These are phyloP conservation scores for Aspergillus flavus DNA, from an alignment of 2,329 filamentous ascomycete genomes.

Conservation along the genomic window DNA sequence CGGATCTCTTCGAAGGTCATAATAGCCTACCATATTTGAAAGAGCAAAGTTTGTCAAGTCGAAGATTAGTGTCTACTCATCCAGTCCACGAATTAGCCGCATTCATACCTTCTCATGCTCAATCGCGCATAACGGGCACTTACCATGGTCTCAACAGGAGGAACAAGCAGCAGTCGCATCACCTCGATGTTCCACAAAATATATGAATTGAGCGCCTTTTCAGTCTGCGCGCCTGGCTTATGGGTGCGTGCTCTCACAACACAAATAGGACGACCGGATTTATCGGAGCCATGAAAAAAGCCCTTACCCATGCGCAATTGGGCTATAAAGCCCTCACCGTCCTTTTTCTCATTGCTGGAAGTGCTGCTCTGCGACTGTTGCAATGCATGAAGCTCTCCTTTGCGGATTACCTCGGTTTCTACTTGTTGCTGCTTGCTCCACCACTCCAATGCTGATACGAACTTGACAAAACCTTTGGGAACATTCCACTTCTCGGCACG, in stretches of 20 bases:
- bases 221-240: conserved; percentile 79
- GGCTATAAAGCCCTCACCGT: conserved; percentile 72
- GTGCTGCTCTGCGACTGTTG: conserved; percentile 56
- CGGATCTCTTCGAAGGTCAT: not conserved
- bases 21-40: conserved; percentile 77
- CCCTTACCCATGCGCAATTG: conserved; percentile 89
- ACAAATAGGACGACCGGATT: conserved; percentile 79
- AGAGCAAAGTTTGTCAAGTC: conserved; percentile 93
- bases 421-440: conserved; percentile 77
- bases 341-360: conserved; percentile 64
- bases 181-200: conserved; percentile 94
- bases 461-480: conserved; percentile 85
- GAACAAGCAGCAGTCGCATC: conserved; percentile 74
- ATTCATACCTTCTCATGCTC: not conserved
- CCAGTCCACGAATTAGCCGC: not conserved
- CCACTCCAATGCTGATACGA: conserved; percentile 90
- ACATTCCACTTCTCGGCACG: conserved; percentile 91
- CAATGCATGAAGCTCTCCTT: conserved; percentile 69
- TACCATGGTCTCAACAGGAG: conserved; percentile 87
- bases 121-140: not conserved
- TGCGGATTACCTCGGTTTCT: conserved; percentile 78
- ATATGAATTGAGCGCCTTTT: conserved; percentile 79
- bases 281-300: conserved; percentile 83
- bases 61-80: conserved; percentile 77
- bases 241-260: conserved; percentile 80